phyloP scores from a whole-genome alignment of 345 rosid species.

The Theobroma cacao region DNA sequence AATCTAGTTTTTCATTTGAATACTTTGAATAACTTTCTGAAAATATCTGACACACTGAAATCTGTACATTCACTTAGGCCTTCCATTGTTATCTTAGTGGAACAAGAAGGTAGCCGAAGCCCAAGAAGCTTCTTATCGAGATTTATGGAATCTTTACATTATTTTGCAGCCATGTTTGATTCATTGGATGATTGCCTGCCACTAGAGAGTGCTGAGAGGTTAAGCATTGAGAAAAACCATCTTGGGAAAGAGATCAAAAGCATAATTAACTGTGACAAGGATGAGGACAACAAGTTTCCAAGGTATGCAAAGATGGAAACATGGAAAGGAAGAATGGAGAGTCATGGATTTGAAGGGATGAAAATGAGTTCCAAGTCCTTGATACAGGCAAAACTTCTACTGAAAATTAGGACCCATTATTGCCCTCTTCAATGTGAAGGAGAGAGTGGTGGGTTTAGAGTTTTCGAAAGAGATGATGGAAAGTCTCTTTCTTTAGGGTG shows the following conservation, averaged over 20 bases:
- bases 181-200: conserved; percentile 66
- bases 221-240: conserved; percentile 58
- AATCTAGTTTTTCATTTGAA: conserved; percentile 57
- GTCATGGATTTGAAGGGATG: conserved; percentile 50
- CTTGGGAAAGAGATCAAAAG: conserved; percentile 59
- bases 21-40: conserved; percentile 21
- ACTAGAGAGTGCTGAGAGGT: conserved; percentile 45
- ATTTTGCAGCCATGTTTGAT: conserved; percentile 69
- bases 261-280: conserved; percentile 39
- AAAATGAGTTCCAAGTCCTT: conserved; percentile 50
- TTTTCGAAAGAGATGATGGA: conserved; percentile 53
- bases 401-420: conserved; percentile 51
- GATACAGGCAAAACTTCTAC: conserved; percentile 65
- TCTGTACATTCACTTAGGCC: conserved; percentile 45
- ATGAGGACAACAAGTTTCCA: conserved; percentile 1
- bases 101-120: conserved; percentile 51
- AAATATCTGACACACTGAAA: conserved; percentile 44
- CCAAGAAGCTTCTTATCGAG: conserved; percentile 48
- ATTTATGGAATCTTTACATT: conserved; percentile 66
- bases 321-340: conserved; percentile 66
- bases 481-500: conserved; percentile 54
- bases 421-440: conserved; percentile 48
- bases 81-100: conserved; percentile 47
- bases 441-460: conserved; percentile 47
- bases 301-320: conserved; percentile 51